phyloP scores from a whole-genome alignment of 2,329 filamentous ascomycete species.

The Cercospora berteroae region DNA sequence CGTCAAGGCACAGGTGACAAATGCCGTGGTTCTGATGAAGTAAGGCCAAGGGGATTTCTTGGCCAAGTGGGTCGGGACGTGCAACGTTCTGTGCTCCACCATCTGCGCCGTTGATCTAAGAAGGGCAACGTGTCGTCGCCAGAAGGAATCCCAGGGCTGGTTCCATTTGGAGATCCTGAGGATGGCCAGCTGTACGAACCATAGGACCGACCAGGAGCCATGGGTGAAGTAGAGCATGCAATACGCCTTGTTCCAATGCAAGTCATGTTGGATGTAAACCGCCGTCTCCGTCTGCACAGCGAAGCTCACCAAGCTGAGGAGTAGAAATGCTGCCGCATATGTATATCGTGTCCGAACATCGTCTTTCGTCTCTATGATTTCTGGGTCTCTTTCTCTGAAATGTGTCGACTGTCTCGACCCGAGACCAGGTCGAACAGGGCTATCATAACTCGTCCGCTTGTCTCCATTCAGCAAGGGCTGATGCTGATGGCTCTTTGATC shows the following conservation, averaged over 20 bases:
- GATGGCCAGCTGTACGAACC: conserved; percentile 78
- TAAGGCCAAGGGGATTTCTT: conserved; percentile 64
- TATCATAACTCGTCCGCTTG: conserved; percentile 42
- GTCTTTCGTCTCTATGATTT: conserved; percentile 55
- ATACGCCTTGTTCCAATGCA: conserved; percentile 98
- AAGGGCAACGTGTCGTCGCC: conserved; percentile 67
- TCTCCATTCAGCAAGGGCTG: conserved; percentile 51
- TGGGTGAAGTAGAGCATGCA: conserved; percentile 98
- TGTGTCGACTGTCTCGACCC: conserved; percentile 60
- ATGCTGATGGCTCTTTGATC: conserved; percentile 38
- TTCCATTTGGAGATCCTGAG: conserved; percentile 76
- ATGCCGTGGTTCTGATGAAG: conserved; percentile 73
- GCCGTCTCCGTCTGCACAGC: conserved; percentile 94
- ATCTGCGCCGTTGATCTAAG: conserved; percentile 72
- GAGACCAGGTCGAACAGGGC: conserved; percentile 42
- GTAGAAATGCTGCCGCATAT: conserved; percentile 79
- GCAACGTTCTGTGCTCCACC: conserved; percentile 76
- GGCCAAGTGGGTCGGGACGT: conserved; percentile 53
- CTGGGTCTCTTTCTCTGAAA: conserved; percentile 74
- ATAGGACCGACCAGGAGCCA: conserved; percentile 86
- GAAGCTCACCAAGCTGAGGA: conserved; percentile 81
- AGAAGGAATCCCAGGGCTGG: conserved; percentile 79
- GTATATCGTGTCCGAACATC: conserved; percentile 80
- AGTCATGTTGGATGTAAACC: conserved; percentile 86
- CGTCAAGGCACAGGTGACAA: conserved; percentile 82